Conservation (phyloP, 176 grass and related monocot species). For the Avena eriantha region DNA sequence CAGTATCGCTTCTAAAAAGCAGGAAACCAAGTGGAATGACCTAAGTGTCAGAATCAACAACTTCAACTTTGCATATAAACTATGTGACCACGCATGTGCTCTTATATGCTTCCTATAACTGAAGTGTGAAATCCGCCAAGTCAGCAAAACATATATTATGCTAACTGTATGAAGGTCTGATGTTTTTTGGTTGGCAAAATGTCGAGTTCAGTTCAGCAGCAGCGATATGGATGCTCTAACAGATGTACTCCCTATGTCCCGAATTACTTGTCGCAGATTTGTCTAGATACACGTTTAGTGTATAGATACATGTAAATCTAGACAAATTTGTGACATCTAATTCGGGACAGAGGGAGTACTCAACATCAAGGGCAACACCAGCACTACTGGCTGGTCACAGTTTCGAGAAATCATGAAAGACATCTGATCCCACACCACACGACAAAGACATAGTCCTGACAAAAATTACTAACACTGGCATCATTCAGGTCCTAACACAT, state of each 20-base stretch:
- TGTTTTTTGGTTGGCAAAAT: neutral
- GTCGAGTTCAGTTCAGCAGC: neutral
- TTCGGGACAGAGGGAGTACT: neutral
- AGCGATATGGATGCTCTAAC: neutral
- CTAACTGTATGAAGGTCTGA: neutral
- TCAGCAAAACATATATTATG: neutral
- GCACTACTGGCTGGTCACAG: neutral
- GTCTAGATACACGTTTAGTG: no score
- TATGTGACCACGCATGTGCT: neutral
- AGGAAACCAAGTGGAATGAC: neutral
- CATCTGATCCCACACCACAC: neutral
- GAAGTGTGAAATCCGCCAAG: neutral
- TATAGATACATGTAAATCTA: no score
- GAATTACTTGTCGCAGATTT: no score
- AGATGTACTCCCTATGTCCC: conserved; percentile 1
- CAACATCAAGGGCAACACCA: neutral
- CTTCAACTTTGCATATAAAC: neutral
- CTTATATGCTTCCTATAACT: neutral
- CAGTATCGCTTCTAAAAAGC: neutral
- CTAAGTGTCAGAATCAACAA: neutral
- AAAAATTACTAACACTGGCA: neutral
- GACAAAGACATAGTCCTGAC: neutral
- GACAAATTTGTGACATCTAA: no score
- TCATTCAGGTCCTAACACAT: neutral
- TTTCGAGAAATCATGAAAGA: neutral